A percentile compares a stretch with the other conserved stretches of the same genome.
These are phyloP conservation scores for Thalassiosira exigua DNA, from an alignment of 352 stramenopile species.

Conservation along the genomic window DNA sequence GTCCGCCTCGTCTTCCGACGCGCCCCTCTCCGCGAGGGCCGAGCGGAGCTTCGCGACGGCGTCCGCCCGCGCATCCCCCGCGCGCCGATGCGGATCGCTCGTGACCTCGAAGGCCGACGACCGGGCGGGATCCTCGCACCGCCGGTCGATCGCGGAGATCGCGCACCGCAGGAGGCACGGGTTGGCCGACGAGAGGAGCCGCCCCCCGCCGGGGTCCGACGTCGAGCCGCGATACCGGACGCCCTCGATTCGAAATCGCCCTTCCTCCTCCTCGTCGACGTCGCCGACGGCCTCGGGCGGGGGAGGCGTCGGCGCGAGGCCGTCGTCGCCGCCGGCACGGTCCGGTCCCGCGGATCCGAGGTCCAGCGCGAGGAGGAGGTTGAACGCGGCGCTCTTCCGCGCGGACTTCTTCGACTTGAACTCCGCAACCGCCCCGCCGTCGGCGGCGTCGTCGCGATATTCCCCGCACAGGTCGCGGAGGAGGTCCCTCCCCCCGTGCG, in stretches of 20 bases:
- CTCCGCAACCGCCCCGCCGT: background rate
- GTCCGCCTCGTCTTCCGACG: background rate
- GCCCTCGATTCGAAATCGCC: constrained; percentile 18
- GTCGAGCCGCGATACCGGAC: constrained; percentile 25
- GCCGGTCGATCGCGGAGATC: constrained; percentile 6
- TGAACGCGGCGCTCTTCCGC: constrained; percentile 46
- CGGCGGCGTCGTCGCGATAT: constrained; percentile 3
- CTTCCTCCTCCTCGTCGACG: background rate
- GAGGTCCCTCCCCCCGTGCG: background rate
- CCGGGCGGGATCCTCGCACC: constrained; percentile 1
- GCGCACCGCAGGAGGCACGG: constrained; percentile 31
- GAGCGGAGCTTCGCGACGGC: constrained; percentile 8
- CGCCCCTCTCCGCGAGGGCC: constrained; percentile 1
- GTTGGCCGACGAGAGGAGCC: constrained; percentile 37
- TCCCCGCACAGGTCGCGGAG: constrained; percentile 40
- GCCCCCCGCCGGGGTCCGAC: constrained; percentile 13
- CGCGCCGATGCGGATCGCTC: constrained; percentile 6
- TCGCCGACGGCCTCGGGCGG: too few relatives aligned
- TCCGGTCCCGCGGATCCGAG: background rate
- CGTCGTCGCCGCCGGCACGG: background rate
- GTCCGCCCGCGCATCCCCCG: constrained; percentile 25
- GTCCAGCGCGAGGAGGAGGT: constrained; percentile 46
- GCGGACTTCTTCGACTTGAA: constrained; percentile 38
- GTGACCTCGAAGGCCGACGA: constrained; percentile 4
- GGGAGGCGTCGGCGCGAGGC: too few relatives aligned